Base-by-base conservation (phyloP, 2,329 filamentous ascomycete genomes). In the Botrytis medusae region DNA sequence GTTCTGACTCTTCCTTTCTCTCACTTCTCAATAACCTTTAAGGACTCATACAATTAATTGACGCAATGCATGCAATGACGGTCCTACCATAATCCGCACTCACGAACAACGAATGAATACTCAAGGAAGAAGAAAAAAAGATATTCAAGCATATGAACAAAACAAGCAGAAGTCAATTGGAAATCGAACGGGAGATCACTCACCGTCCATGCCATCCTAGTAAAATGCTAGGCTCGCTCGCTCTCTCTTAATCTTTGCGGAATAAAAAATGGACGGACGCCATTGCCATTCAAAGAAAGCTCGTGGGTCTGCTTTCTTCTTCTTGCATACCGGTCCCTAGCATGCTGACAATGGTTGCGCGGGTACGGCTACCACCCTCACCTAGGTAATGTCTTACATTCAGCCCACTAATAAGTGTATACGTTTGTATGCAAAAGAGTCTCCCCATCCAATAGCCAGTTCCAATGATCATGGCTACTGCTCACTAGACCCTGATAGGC, bases 131-230 rank as follows among this genome's bases (percentile, higher is more conserved):
- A 32, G 18, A 20, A n/a, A 44, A 44, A 14, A 57, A 10, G 14
- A 32, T 22, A 42, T 4, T 44, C 61, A 29, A 68, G 9, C 22
- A 54, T 54, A 40, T 12, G 54, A 54, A 54, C 22, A 29, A 40
- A 51, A 40, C 46, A 40, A 64, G 61, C 25, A 32, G 40, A 29
- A 29, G 16, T 64, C 40, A 46, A 54, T 40, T 67, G 46, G 8
- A 29, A 67, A 40, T 54, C 10, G 63, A 32, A 37, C 14, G 18
- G 40, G n/a, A 51, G 25, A 54, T 40, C 60, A 32, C 34, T 68
- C 64, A 54, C 64, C 34, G 64, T 40, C 65, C 37, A 69, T 42
- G 48, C 48, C 48, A 57, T 44, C 25, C 48, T 25, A 68, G 46
- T 68, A 12, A 67, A 40, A 20, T 14, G 61, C 61, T 44, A 46